Evolutionary conservation across 2,329 filamentous ascomycete species (phyloP), one percentile per base, ranked within the genome.

Genomic region (Aspergillus calidoustus): DNA sequence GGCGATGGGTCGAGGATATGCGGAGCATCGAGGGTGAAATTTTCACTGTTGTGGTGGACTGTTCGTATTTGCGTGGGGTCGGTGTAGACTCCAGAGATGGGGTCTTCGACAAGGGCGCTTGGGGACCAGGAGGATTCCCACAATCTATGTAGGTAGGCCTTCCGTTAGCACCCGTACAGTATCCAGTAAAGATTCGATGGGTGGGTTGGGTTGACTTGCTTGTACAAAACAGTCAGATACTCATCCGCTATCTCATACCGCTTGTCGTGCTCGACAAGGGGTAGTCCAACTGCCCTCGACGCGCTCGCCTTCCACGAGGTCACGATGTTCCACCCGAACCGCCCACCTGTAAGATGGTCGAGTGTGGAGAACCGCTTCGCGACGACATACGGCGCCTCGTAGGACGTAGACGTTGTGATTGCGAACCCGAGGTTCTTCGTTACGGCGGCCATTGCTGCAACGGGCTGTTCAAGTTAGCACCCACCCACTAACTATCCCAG

Each of bases 101-200:
- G 30, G 43, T 69, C 11, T n/a, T 51, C 48, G 28, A 49, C 11
- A 1, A 77, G 69, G 0, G 76, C 73, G 3, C 71, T 71, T 41
- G 76, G 73, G 31, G 76, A 71, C 81, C 82, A 85, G n/a, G 77
- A 81, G 0, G 79, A 79, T 73, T 84, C 81, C 81, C 80, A 84
- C 0, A 84, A 74, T 23, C 51, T 53, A 8, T 6, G 19, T 19
- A 19, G 19, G 19, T 19, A 19, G 19, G 19, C 19, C 19, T 19
- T 19, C 19, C 19, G 19, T 19, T 19, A 19, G 19, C 19, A 19
- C 19, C 2, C 19, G 19, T 19, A 19, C 19, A 1, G 1, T 2
- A 19, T 19, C 19, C 19, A 19, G 19, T 19, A 19, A 19, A 19
- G 19, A 2, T 19, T 19, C 2, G 19, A 19, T 19, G 19, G 19